Conservation (phyloP, 805 yeast species). For the Tetrapisispora fleetii region DNA sequence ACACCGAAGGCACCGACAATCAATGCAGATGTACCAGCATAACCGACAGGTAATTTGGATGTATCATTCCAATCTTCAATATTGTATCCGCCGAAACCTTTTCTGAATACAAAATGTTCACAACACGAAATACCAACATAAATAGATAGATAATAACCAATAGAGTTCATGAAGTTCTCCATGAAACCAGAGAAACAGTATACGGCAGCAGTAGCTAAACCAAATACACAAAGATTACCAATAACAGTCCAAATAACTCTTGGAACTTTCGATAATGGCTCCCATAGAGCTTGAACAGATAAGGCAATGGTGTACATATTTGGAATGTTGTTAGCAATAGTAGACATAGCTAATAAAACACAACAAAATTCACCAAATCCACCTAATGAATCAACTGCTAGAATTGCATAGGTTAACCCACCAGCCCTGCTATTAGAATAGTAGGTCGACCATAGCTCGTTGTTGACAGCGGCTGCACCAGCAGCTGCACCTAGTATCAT, state of each 20-base stretch:
- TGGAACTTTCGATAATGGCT: conserved; percentile 63
- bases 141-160: conserved; percentile 84
- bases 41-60: conserved; percentile 56
- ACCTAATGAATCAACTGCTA: conserved; percentile 69
- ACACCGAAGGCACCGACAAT: conserved; percentile 79
- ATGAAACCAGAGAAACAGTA: conserved; percentile 62
- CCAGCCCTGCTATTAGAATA: conserved; percentile 54
- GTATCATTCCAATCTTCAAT: conserved; percentile 49
- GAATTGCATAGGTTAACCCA: conserved; percentile 70
- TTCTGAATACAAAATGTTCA: conserved; percentile 73
- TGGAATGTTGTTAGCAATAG: conserved; percentile 85
- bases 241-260: conserved; percentile 70
- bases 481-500: conserved; percentile 81
- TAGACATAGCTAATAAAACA: conserved; percentile 73
- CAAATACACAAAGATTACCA: conserved; percentile 70
- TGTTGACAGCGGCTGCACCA: conserved; percentile 51
- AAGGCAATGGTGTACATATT: conserved; percentile 85
- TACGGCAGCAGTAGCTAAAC: conserved; percentile 81
- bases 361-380: conserved; percentile 85
- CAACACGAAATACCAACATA: conserved; percentile 63
- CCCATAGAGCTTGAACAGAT: conserved; percentile 76
- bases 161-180: conserved; percentile 80
- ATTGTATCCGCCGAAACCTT: conserved; percentile 52
- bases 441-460: conserved; percentile 36
- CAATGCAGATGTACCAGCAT: conserved; percentile 70